Evolutionary conservation across 2,329 filamentous ascomycete species (phyloP), one percentile per base, ranked within the genome.

Genomic region (Diaporthe helianthi): DNA sequence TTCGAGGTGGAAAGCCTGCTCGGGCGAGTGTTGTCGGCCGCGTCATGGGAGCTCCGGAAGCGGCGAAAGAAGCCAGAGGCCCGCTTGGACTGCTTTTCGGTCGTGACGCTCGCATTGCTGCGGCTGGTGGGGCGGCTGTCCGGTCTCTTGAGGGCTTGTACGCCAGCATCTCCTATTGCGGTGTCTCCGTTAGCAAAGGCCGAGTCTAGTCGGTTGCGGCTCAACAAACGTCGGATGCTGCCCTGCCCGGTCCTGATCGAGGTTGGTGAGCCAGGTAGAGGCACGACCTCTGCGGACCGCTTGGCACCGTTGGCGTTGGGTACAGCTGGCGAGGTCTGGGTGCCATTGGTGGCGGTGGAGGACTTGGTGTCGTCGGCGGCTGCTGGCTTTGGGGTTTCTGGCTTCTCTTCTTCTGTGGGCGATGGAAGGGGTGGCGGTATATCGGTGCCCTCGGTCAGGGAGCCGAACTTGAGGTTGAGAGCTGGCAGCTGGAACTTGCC

Each of bases 41-140:
- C 71, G 22, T 80, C 78, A 63, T 80, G 77, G 66, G 76, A 76
- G 41, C 80, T 79, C 69, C 84, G 82, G 74, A 89, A 80, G 69
- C 86, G 83, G 73, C 83, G 83, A 74, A 89, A 89, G 86, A 86
- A 89, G 47, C 86, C 85, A 74, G 87, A 89, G 73, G 80, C 80
- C 70, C 87, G 85, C 76, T 83, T 88, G 71, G 83, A 78, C 76
- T 86, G 87, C 73, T 83, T 85, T 38, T 86, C 84, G 74, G 86
- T 85, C 72, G 82, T 72, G 66, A 84, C 76, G 74, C 84, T 85
- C 71, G 77, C 80, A 67, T 82, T 81, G 72, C 83, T 82, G 71
- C 83, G 85, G 77, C 86, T 89, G 65, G 80, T 79, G 5, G 86
- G 87, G 51, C 86, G 81, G 65, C 73, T 76, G 38, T 68, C 70